Evolutionary conservation across 768 basidiomycete species (phyloP).

Genomic region (Termitomyces bulborhizus): DNA sequence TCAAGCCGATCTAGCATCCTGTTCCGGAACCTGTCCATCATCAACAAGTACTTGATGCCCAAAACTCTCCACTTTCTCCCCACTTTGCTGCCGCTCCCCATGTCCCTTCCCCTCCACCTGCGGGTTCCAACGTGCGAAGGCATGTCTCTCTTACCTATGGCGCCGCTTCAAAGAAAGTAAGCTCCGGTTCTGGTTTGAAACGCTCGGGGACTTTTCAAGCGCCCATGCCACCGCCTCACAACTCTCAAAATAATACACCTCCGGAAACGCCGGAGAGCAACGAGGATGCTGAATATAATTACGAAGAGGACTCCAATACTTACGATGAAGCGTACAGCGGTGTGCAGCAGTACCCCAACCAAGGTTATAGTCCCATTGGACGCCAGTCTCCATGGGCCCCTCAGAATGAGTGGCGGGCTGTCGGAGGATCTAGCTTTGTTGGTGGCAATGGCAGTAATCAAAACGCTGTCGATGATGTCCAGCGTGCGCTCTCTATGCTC

Average conservation of each 20-base stretch:
- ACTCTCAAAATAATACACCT: constrained; percentile 31
- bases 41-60: constrained; percentile 43
- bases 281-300: constrained; percentile 51
- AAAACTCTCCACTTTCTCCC: constrained; percentile 58
- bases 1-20: constrained; percentile 18
- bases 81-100: constrained; percentile 45
- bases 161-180: constrained; percentile 45
- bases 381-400: constrained; percentile 64
- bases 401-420: constrained; percentile 54
- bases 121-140: constrained; percentile 65
- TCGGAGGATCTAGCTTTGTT: constrained; percentile 16
- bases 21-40: constrained; percentile 28
- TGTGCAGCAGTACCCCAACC: constrained; percentile 28
- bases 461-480: constrained; percentile 58
- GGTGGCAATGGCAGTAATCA: constrained; percentile 15
- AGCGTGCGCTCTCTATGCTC: constrained; percentile 63
- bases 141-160: constrained; percentile 78
- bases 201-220: constrained; percentile 74
- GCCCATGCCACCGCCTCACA: constrained; percentile 28
- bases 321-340: constrained; percentile 58
- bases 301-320: constrained; percentile 42
- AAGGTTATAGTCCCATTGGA: constrained; percentile 44
- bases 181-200: constrained; percentile 46
- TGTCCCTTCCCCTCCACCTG: constrained; percentile 66
- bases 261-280: constrained; percentile 30